phyloP scores from a whole-genome alignment of 352 stramenopile genomes.

The Pythium diclinum region DNA sequence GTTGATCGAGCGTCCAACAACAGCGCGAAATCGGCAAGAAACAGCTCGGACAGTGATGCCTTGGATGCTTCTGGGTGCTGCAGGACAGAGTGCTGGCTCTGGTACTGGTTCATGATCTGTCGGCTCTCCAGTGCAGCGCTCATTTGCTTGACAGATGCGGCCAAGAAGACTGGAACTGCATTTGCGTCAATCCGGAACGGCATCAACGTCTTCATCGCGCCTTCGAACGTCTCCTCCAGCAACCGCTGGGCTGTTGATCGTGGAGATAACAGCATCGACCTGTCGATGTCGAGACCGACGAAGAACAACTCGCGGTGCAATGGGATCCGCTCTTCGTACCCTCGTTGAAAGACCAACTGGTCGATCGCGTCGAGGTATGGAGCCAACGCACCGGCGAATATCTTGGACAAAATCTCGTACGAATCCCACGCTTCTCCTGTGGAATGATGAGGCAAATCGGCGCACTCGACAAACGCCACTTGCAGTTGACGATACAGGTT shows the following conservation, averaged over 20 bases:
- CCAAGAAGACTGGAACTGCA: constrained; percentile 48
- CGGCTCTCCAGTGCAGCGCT: constrained; percentile 54
- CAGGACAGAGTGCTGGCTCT: constrained; percentile 34
- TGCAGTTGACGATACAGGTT: constrained; percentile 43
- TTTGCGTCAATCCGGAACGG: constrained; percentile 38
- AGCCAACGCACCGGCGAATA: constrained; percentile 43
- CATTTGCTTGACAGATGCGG: constrained; percentile 32
- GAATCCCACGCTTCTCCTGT: constrained; percentile 26
- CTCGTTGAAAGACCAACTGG: constrained; percentile 44
- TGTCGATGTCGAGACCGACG: not conserved
- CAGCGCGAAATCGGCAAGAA: constrained; percentile 9
- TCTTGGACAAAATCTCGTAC: constrained; percentile 42
- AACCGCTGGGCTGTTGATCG: constrained; percentile 12
- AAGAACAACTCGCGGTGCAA: constrained; percentile 62
- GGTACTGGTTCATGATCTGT: constrained; percentile 61
- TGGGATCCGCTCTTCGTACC: constrained; percentile 37
- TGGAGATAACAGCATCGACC: constrained; percentile 22
- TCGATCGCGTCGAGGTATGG: constrained; percentile 58
- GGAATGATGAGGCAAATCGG: not conserved
- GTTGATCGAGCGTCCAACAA: not conserved
- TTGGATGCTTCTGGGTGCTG: constrained; percentile 5
- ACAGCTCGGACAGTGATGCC: not conserved
- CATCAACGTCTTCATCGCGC: constrained; percentile 36
- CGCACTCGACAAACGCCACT: constrained; percentile 38
- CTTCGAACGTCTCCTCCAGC: constrained; percentile 36